Evolutionary conservation across 306 rosid genomes (phyloP), one percentile per base, ranked within the genome.

Genomic region (Castanea sativa): DNA sequence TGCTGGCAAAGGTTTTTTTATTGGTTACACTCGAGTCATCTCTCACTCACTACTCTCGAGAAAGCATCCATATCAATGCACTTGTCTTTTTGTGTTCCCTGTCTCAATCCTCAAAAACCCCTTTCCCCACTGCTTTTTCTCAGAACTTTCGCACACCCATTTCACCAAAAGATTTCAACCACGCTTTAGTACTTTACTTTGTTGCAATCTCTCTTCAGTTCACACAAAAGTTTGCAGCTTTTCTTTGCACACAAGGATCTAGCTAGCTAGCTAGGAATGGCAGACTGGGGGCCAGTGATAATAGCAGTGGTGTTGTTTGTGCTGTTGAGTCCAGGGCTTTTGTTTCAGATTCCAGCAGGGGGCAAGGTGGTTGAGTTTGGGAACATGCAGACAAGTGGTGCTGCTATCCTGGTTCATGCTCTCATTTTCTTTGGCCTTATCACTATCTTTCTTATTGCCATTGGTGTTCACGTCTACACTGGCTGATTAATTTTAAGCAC

Each of bases 221-320:
- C 58, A 38, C 75, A 29, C 4, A 30, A 8, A 16, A 18, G 11
- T 21, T 25, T 49, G n/a, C 30, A 41, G 6, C 16, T n/a, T n/a
- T 18, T 77, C 45, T 41, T 52, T 29, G n/a, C 19, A 27, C 27
- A 41, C 1, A 7, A 71, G 59, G 45, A 41, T 41, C 45, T 41
- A 41, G 45, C 2, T 14, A 23, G 12, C 1, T 2, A 27, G 23
- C 0, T 3, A 15, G 20, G n/a, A 21, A 88, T 92, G 98, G 98
- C 97, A 5, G 97, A 93, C 71, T 93, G 97, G 98, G 97, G 98
- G 0, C 98, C 97, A 0, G 98, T 93, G 69, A 43, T 90, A 4
- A 74, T 91, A 13, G 98, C 98, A 0, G 97, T 93, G 86, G 82
- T 91, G 52, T 83, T 93, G 65, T 93, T 93, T 27, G 97, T 88